phyloP scores from a whole-genome alignment of 371 early-diverging fungal genomes.

The Mucor racemosus region DNA sequence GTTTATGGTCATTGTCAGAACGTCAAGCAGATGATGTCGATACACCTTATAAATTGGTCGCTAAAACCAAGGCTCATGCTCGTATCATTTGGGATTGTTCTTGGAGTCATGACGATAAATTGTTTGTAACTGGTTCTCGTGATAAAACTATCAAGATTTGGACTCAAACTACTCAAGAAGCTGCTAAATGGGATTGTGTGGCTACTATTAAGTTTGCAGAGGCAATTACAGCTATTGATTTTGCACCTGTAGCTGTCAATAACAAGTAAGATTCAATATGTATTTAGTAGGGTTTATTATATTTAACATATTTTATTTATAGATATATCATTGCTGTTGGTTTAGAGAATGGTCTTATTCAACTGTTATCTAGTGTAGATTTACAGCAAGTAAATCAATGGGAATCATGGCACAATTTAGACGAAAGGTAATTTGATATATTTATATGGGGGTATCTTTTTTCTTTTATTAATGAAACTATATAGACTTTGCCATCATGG shows the following conservation, averaged over 20 bases:
- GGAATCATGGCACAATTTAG: conserved; percentile 46
- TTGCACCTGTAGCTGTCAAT: conserved; percentile 59
- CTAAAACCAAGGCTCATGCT: conserved; percentile 82
- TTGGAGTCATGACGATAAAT: conserved; percentile 78
- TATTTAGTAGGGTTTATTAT: too few relatives aligned
- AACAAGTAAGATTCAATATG: conserved; percentile 35
- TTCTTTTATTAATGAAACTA: neutral
- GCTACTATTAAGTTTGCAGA: conserved; percentile 73
- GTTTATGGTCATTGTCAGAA: conserved; percentile 84
- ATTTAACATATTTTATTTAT: neutral
- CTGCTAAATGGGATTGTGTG: conserved; percentile 43
- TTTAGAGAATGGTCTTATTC: conserved; percentile 79
- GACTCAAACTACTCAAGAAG: conserved; percentile 38
- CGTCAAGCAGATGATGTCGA: conserved; percentile 44
- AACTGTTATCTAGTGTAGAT: conserved; percentile 48
- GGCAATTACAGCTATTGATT: conserved; percentile 82
- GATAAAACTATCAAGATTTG: conserved; percentile 91
- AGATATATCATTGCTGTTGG: conserved; percentile 84
- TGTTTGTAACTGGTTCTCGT: conserved; percentile 92
- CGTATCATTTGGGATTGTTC: conserved; percentile 94
- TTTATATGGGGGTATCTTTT: neutral
- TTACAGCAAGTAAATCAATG: conserved; percentile 37
- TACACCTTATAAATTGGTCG: conserved; percentile 64
- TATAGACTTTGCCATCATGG: conserved; percentile 64
- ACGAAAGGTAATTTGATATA: conserved; percentile 50